These are phyloP conservation scores for Citrus unshiu DNA, from an alignment of 345 rosid species.

Conservation along the genomic window DNA sequence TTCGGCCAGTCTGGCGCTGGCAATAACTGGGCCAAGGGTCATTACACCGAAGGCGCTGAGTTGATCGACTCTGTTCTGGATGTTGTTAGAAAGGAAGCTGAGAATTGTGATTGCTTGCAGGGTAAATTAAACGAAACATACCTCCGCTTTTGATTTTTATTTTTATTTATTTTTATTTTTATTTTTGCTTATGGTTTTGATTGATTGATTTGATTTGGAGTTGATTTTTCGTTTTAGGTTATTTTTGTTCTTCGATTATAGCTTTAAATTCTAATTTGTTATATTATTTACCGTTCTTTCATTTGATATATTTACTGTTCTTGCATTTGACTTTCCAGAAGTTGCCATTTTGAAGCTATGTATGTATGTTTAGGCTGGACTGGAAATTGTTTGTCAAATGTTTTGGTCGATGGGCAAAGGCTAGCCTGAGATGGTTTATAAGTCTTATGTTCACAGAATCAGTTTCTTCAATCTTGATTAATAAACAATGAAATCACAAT, in stretches of 20 bases:
- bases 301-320: not conserved
- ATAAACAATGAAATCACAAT: not conserved
- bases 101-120: conserved; percentile 31
- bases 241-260: not conserved
- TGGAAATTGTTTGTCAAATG: not conserved
- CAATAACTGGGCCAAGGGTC: conserved; percentile 31
- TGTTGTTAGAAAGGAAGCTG: conserved; percentile 30
- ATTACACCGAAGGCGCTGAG: conserved; percentile 32
- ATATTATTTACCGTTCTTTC: not conserved
- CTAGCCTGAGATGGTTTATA: no score
- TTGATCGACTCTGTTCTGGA: conserved; percentile 30
- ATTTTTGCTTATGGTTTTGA: no score
- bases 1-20: conserved; percentile 32
- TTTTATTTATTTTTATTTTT: not conserved
- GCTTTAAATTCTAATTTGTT: not conserved
- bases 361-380: not conserved
- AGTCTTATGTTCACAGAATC: not conserved
- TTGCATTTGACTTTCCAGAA: not conserved
- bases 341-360: not conserved
- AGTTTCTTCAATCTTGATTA: not conserved
- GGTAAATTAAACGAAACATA: conserved; percentile 2
- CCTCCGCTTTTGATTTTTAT: not conserved
- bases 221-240: not conserved
- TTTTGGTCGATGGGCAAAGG: no score
- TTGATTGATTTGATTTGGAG: not conserved